These are phyloP conservation scores for Mangifera indica DNA, from an alignment of 345 rosid genomes.

Conservation along the genomic window DNA sequence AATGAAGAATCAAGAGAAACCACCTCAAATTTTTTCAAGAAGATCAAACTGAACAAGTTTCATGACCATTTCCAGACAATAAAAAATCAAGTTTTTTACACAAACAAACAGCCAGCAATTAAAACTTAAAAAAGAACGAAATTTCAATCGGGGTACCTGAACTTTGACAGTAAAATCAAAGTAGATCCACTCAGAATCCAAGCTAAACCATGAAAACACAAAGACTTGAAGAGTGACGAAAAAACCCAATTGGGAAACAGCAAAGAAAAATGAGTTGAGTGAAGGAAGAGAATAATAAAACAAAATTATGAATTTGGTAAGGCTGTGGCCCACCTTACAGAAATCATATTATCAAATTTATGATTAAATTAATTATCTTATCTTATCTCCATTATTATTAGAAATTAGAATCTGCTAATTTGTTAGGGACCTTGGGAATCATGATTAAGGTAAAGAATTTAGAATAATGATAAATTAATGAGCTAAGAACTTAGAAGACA, in stretches of 20 bases:
- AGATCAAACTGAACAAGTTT: background rate
- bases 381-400: no score
- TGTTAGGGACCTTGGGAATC: background rate
- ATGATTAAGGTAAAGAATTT: background rate
- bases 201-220: background rate
- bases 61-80: background rate
- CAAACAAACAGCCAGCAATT: background rate
- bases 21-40: background rate
- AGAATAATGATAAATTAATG: no score
- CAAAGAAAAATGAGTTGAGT: background rate
- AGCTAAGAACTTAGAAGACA: no score
- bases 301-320: conserved; percentile 11
- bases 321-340: conserved; percentile 6
- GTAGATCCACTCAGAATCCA: conserved; percentile 13
- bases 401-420: background rate
- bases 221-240: background rate
- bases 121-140: background rate
- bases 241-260: background rate
- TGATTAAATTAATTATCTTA: background rate
- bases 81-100: background rate
- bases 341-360: background rate
- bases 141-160: conserved; percentile 7
- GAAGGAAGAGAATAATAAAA: background rate
- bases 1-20: background rate
- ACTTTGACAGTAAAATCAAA: background rate